Conservation (phyloP, 2,329 filamentous ascomycete species). For the Huntiella bhutanensis region DNA sequence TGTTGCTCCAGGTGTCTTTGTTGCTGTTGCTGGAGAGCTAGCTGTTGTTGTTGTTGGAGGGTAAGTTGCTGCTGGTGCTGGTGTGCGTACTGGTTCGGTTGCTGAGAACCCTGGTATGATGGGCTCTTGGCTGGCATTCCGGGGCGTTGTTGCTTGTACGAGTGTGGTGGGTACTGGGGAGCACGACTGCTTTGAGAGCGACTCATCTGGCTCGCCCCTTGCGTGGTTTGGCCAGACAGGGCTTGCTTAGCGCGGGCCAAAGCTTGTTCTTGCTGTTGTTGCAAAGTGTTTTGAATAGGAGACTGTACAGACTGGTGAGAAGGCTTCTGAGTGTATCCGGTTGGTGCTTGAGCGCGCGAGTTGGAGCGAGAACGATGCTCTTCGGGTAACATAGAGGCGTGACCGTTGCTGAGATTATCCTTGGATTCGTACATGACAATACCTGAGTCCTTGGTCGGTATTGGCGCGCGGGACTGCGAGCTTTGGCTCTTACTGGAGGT, state of each 20-base stretch:
- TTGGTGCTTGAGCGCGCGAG: constrained; percentile 35
- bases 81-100: constrained; percentile 12
- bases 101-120: constrained; percentile 7
- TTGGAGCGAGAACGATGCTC: constrained; percentile 51
- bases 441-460: constrained; percentile 41
- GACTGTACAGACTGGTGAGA: constrained; percentile 13
- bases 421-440: constrained; percentile 40
- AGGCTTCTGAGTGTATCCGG: constrained; percentile 23
- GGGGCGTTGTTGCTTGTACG: constrained; percentile 3
- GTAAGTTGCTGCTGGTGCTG: constrained; percentile 5
- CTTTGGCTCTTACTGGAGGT: constrained; percentile 31
- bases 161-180: constrained; percentile 13
- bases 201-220: constrained; percentile 51
- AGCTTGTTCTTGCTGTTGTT: constrained; percentile 76
- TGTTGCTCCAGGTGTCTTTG: constrained; percentile 11
- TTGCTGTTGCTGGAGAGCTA: constrained; percentile 12
- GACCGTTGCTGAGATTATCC: constrained; percentile 23
- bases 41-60: constrained; percentile 11
- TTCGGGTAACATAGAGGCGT: constrained; percentile 39
- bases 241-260: constrained; percentile 63
- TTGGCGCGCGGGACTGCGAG: constrained; percentile 25
- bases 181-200: constrained; percentile 26
- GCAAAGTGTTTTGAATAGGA: constrained; percentile 35
- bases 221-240: constrained; percentile 50
- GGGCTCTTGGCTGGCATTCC: constrained; percentile 2